Evolutionary conservation across 306 rosid species (phyloP), one percentile per base, ranked within the genome.

Genomic region (Fagus crenata): DNA sequence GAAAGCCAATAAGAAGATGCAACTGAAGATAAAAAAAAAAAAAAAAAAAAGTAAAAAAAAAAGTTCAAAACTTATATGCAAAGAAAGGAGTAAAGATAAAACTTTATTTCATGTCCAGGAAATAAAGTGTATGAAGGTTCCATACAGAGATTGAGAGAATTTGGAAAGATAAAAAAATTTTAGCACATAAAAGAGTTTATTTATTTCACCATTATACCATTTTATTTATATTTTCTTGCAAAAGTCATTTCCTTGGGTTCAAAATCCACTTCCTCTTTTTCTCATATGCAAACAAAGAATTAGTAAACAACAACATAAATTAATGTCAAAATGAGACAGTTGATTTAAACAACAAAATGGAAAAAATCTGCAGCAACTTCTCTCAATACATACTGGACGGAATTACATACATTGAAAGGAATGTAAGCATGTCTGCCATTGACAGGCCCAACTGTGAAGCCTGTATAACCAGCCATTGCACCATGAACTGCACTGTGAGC

Each of bases 401-500:
- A 53, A 12, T 73, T 42, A 76, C 88, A 79, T 82, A 93, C 98
- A 9, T 89, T 73, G 78, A 93, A 91, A 39, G 98, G 98, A 85
- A 93, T 93, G 53, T 88, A 91, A 14, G 98, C 84, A 33, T 93
- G 95, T 73, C 96, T 88, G 72, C 98, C 95, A 81, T 93, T 93
- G 80, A 93, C 96, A 77, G 87, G 90, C 67, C 95, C 98, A 77
- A 33, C 40, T 15, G 86, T 85, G 85, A 89, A 93, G 81, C 98
- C 98, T 4, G 96, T 85, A 78, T 86, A 93, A 78, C 98, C 98
- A 7, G 96, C 96, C 98, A 93, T 93, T 71, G 95, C 93, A 54
- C 98, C 98, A 80, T 93, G 98, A 75, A 93, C 93, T 35, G 93
- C 96, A 81, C 96, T 93, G 75, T 93, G 98, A 74, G 93, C 96